Evolutionary conservation across 768 basidiomycete species (phyloP).

Genomic region (Boletus tylopilopsis): DNA sequence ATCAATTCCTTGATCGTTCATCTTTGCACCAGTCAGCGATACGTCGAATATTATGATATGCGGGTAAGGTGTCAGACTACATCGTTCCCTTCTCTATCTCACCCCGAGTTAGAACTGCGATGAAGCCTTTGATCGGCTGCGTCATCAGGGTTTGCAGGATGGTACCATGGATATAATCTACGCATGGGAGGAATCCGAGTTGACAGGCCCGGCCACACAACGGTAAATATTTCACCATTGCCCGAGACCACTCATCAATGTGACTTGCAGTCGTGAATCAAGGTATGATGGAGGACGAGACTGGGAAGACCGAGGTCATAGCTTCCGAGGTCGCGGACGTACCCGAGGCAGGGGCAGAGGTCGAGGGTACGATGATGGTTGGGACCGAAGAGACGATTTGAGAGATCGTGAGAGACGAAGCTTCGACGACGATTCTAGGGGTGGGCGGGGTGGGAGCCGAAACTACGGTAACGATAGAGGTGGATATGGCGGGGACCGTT

Average conservation of each 20-base stretch:
- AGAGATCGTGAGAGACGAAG: slow-evolving; percentile 35
- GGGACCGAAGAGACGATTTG: slow-evolving; percentile 44
- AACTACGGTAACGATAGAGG: slow-evolving; percentile 38
- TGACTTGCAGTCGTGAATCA: slow-evolving; percentile 25
- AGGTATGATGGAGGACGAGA: slow-evolving; percentile 41
- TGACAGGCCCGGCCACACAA: slow-evolving; percentile 43
- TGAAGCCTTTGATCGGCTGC: slow-evolving; percentile 74
- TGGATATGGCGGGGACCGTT: slow-evolving; percentile 44
- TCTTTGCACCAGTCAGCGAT: slow-evolving; percentile 59
- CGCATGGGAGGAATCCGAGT: slow-evolving; percentile 74
- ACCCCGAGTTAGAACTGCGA: slow-evolving; percentile 55
- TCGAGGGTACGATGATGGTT: slow-evolving; percentile 36
- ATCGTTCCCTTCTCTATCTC: slow-evolving; percentile 4
- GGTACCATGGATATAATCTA: slow-evolving; percentile 87
- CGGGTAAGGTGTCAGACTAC: slow-evolving; percentile 46
- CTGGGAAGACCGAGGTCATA: slow-evolving; percentile 41
- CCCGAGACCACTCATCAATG: slow-evolving; percentile 2
- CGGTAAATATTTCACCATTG: slow-evolving; percentile 27
- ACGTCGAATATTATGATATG: slow-evolving; percentile 93
- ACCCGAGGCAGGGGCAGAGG: slow-evolving; percentile 41
- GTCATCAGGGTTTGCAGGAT: slow-evolving; percentile 76
- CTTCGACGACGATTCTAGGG: slow-evolving; percentile 36
- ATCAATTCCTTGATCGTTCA: slow-evolving; percentile 1
- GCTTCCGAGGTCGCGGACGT: slow-evolving; percentile 38
- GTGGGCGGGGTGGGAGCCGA: slow-evolving; percentile 36